Evolutionary conservation across 1,284 basidiomycete species (phyloP).

Genomic region (Pyrrhoderma noxium): DNA sequence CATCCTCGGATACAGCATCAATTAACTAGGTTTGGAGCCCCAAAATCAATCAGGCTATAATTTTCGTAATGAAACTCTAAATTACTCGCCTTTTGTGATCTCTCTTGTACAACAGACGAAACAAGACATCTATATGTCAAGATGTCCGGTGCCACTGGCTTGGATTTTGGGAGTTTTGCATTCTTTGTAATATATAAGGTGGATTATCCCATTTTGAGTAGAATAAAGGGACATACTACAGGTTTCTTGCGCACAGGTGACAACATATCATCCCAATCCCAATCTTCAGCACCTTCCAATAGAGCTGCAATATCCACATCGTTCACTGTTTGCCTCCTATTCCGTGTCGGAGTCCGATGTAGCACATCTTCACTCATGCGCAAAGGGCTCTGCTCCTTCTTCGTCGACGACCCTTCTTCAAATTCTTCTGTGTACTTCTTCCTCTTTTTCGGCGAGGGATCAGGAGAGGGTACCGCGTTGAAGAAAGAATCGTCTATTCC

Average conservation of each 20-base stretch:
- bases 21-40: conserved; percentile 34
- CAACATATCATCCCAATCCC: conserved; percentile 46
- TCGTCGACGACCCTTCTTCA: background rate
- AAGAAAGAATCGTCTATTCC: conserved; percentile 42
- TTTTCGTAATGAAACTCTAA: conserved; percentile 5
- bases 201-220: background rate
- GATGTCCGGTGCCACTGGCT: too few species aligned
- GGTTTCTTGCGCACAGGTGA: conserved; percentile 2
- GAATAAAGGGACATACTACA: background rate
- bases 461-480: conserved; percentile 35
- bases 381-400: too few species aligned
- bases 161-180: background rate
- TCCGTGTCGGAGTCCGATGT: conserved; percentile 16
- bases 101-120: conserved; percentile 1
- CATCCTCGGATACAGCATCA: conserved; percentile 35
- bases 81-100: conserved; percentile 4
- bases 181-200: background rate
- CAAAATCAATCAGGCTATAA: background rate
- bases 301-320: conserved; percentile 36
- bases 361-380: background rate
- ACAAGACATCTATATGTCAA: conserved; percentile 8
- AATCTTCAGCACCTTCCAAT: conserved; percentile 47
- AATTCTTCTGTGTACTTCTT: background rate
- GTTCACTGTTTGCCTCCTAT: conserved; percentile 16
- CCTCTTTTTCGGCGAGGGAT: conserved; percentile 25